Percentiles rank a stretch among this genome's conserved stretches.
These are phyloP conservation scores for Exophiala spinifera DNA, from an alignment of 2,329 filamentous ascomycete species.

Conservation along the genomic window DNA sequence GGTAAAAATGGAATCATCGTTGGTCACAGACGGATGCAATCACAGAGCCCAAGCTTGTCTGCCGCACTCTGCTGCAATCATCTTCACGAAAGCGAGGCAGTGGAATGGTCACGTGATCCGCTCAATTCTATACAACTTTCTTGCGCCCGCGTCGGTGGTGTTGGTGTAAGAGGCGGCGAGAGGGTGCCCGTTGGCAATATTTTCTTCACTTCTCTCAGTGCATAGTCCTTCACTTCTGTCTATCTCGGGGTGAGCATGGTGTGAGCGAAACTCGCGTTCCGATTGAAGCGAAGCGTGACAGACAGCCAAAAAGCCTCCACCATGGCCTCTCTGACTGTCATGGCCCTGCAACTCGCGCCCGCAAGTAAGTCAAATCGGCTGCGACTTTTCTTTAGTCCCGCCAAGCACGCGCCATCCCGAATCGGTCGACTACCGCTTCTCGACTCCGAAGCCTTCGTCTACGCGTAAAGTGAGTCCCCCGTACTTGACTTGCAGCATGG, in stretches of 20 bases:
- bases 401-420: background rate
- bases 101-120: slow-evolving; percentile 18
- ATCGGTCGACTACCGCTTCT: no score
- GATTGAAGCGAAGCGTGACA: slow-evolving; percentile 2
- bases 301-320: background rate
- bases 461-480: no score
- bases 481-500: no score
- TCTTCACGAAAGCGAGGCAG: slow-evolving; percentile 14
- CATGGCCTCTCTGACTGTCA: background rate
- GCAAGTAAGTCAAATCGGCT: background rate
- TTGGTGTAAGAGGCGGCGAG: background rate
- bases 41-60: slow-evolving; percentile 23
- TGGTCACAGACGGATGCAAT: slow-evolving; percentile 23
- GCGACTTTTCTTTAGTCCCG: background rate
- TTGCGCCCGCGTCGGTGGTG: background rate
- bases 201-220: background rate
- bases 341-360: background rate
- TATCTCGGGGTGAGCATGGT: slow-evolving; percentile 5
- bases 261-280: background rate
- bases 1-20: slow-evolving; percentile 21
- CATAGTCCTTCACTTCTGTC: background rate
- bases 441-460: no score
- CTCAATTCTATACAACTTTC: slow-evolving; percentile 11
- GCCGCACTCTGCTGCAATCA: slow-evolving; percentile 20
- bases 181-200: no score